Percentiles rank a stretch among this genome's conserved stretches.
phyloP scores from a whole-genome alignment of 2,329 filamentous ascomycete genomes.

The Pyrenochaeta sp. region DNA sequence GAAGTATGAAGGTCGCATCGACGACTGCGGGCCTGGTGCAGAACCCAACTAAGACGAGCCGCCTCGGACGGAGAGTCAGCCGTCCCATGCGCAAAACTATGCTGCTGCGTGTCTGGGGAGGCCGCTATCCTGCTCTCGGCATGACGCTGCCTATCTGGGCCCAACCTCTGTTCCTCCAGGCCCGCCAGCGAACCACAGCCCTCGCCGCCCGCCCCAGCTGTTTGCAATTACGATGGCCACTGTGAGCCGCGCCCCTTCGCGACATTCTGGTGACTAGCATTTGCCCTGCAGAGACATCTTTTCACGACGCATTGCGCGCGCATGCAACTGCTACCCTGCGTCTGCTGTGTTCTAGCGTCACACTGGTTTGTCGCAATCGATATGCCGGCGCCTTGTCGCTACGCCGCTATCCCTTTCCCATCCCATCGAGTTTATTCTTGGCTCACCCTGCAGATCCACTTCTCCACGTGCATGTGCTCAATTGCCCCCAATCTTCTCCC shows the following conservation, averaged over 20 bases:
- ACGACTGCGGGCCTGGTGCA: too few species aligned
- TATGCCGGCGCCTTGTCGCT: constrained; percentile 4
- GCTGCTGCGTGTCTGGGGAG: background rate
- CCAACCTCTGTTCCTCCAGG: background rate
- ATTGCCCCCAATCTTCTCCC: too few species aligned
- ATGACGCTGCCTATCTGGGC: background rate
- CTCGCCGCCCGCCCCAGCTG: background rate
- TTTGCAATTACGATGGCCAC: background rate
- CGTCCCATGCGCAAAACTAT: background rate
- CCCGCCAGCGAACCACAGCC: background rate
- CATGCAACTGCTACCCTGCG: constrained; percentile 13
- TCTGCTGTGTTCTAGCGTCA: constrained; percentile 4
- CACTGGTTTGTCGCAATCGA: constrained; percentile 11
- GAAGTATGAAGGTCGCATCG: too few species aligned
- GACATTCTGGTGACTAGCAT: too few species aligned
- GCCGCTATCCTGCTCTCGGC: background rate
- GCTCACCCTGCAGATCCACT: constrained; percentile 1
- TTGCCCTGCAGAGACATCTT: constrained; percentile 4
- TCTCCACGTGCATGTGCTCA: constrained; percentile 9
- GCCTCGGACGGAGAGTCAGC: constrained; percentile 1
- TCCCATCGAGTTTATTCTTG: constrained; percentile 6
- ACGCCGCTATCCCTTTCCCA: constrained; percentile 5
- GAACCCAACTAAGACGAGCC: background rate
- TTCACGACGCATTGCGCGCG: constrained; percentile 2
- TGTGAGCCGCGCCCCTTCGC: background rate